Evolutionary conservation across 805 yeast species (phyloP), one percentile per base, ranked within the genome.

Genomic region (Torulaspora delbrueckii): DNA sequence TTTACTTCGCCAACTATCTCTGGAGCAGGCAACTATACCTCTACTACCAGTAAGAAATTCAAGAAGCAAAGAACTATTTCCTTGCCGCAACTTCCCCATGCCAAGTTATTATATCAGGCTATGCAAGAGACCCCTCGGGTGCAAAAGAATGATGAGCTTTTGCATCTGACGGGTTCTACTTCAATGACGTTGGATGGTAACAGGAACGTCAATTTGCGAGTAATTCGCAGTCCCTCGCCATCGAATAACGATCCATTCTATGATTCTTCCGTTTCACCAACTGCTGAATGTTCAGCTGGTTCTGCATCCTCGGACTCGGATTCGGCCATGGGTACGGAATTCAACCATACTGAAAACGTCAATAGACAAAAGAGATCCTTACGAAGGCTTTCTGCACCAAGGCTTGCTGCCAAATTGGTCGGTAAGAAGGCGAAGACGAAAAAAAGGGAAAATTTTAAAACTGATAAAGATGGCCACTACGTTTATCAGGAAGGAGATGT

Each of bases 401-500:
- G 46, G 33, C 41, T 48, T 10, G 48, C 52, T 25, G 52, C 52
- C 10, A 48, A 46, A 33, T 33, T 48, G 5, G 52, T 42, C 14
- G 52, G 52, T 12, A 48, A 48, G 40, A 45, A 42, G 35, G 36
- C 46, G 8, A 46, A 44, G 31, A 40, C 47, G 13, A 49, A 40
- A 42, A 43, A 43, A 30, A 47, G 41, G 25, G 49, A 46, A 19
- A 47, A 45, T 26, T 64, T 64, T 39, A 52, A 56, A 40, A 63
- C 68, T 16, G 88, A 83, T 55, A 76, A 78, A 47, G 83, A 84
- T 50, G 95, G 95, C 2, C 89, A 86, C 60, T 84, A 82, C 58
- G 76, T 82, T 40, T 79, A 82, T 10, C 75, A 73, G 40, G 65
- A 73, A 8, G 79, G 81, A 48, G 80, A 81, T 25, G 57, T 64